A percentile compares a stretch with the other conserved stretches of the same genome.
Conservation (phyloP, 1,284 basidiomycete species). For the Xerocomus cyaneibrunnescens region DNA sequence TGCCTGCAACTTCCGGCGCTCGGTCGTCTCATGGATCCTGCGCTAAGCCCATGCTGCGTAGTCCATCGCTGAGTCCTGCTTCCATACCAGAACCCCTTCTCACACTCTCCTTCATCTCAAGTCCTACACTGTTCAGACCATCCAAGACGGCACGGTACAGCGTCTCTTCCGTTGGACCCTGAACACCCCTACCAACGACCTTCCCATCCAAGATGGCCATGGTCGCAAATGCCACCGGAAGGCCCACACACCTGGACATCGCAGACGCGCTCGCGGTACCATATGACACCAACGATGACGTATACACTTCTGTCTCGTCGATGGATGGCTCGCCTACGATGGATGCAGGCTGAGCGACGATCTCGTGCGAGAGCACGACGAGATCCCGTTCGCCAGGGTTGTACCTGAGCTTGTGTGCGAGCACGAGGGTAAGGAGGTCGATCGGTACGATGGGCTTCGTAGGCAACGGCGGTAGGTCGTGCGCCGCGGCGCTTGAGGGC, state of each 20-base stretch:
- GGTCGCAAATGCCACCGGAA: slow-evolving; percentile 82
- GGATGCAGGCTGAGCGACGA: slow-evolving; percentile 47
- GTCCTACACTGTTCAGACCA: slow-evolving; percentile 58
- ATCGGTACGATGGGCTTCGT: slow-evolving; percentile 58
- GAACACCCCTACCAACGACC: slow-evolving; percentile 59
- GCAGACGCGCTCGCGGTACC: slow-evolving; percentile 69
- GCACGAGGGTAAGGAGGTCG: slow-evolving; percentile 75
- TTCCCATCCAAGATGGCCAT: slow-evolving; percentile 70
- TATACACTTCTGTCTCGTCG: slow-evolving; percentile 59
- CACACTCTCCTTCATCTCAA: slow-evolving; percentile 65
- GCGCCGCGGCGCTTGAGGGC: slow-evolving; percentile 17
- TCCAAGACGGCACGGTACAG: slow-evolving; percentile 63
- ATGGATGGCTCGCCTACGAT: slow-evolving; percentile 5
- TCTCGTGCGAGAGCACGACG: slow-evolving; percentile 86
- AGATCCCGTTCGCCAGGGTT: slow-evolving; percentile 76
- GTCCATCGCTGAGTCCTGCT: slow-evolving; percentile 21
- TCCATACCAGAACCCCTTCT: slow-evolving; percentile 34
- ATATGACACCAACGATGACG: slow-evolving; percentile 73
- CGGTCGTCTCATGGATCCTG: not conserved
- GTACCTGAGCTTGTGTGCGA: slow-evolving; percentile 78
- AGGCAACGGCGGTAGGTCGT: slow-evolving; percentile 37
- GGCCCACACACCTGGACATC: slow-evolving; percentile 89
- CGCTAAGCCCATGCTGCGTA: slow-evolving; percentile 11
- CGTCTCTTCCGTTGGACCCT: slow-evolving; percentile 59
- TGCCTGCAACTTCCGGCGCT: not conserved